These are phyloP conservation scores for Peniophora sp. DNA, from an alignment of 1,284 basidiomycete species.

Conservation along the genomic window DNA sequence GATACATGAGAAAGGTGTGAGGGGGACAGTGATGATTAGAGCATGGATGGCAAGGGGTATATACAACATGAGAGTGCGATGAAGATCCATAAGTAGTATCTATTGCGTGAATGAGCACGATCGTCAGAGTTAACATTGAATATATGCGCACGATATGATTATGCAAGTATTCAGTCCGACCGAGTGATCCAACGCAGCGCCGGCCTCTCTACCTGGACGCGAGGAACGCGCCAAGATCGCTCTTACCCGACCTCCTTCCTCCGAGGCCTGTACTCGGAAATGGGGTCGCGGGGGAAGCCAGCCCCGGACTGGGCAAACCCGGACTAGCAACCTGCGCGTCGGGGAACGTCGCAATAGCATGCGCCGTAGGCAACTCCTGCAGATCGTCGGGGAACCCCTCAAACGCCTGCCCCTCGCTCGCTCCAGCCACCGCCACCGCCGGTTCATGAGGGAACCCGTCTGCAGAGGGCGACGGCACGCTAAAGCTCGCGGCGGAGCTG, in stretches of 20 bases:
- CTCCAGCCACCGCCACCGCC: neutral
- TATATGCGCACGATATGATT: no score
- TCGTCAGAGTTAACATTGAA: no score
- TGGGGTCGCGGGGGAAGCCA: slow-evolving; percentile 4
- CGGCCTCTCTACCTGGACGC: no score
- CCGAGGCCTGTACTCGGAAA: slow-evolving; percentile 11
- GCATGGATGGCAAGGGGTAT: no score
- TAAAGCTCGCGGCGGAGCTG: slow-evolving; percentile 23
- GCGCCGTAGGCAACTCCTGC: neutral
- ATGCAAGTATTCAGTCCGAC: no score
- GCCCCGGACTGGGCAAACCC: slow-evolving; percentile 4
- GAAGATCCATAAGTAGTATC: no score
- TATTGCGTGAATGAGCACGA: no score
- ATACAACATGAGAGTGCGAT: no score
- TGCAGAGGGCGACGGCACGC: slow-evolving; percentile 15
- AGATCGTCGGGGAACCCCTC: slow-evolving; percentile 13
- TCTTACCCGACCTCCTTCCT: slow-evolving; percentile 4
- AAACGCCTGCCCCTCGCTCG: slow-evolving; percentile 8
- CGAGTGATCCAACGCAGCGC: no score
- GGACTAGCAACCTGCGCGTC: neutral
- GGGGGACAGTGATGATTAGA: no score
- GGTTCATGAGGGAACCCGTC: slow-evolving; percentile 3
- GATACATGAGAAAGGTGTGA: no score
- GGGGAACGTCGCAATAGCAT: neutral
- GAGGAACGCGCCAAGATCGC: slow-evolving; percentile 10